Evolutionary conservation across 371 early-diverging fungal genomes (phyloP).

Genomic region (Massospora cicadina): DNA sequence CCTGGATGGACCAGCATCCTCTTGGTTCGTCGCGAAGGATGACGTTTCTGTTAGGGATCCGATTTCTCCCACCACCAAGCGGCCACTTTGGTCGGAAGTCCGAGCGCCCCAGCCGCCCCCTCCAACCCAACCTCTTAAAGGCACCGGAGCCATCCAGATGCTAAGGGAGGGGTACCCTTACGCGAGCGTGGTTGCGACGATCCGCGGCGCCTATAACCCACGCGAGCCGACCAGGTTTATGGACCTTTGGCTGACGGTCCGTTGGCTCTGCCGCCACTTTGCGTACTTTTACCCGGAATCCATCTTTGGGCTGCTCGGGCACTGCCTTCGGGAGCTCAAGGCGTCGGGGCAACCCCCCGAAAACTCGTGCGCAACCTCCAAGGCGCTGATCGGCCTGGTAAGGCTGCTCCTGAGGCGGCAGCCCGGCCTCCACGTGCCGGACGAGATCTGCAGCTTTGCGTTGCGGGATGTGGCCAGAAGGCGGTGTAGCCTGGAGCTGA

Average conservation of each 20-base stretch:
- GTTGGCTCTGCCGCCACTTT: background rate
- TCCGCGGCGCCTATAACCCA: background rate
- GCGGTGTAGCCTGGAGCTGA: background rate
- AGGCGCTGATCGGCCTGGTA: background rate
- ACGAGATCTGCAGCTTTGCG: background rate
- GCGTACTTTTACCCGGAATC: background rate
- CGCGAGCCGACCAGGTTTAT: background rate
- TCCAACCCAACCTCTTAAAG: background rate
- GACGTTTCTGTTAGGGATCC: background rate
- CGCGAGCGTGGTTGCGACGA: background rate
- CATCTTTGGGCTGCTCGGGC: background rate
- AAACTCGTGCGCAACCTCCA: background rate
- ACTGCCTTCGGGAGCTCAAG: background rate
- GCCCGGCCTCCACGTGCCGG: background rate
- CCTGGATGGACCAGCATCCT: background rate
- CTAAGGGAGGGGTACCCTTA: background rate
- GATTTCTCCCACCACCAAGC: background rate
- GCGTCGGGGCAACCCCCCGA: background rate
- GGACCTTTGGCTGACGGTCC: background rate
- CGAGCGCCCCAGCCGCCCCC: background rate
- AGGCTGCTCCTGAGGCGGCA: background rate
- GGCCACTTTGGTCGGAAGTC: background rate
- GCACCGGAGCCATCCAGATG: background rate
- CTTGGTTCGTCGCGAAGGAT: background rate
- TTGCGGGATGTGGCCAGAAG: background rate